A percentile compares a stretch with the other conserved stretches of the same genome.
Evolutionary conservation across 2,329 filamentous ascomycete species (phyloP).

Genomic region (Neophaeococcomyces mojaviensis): DNA sequence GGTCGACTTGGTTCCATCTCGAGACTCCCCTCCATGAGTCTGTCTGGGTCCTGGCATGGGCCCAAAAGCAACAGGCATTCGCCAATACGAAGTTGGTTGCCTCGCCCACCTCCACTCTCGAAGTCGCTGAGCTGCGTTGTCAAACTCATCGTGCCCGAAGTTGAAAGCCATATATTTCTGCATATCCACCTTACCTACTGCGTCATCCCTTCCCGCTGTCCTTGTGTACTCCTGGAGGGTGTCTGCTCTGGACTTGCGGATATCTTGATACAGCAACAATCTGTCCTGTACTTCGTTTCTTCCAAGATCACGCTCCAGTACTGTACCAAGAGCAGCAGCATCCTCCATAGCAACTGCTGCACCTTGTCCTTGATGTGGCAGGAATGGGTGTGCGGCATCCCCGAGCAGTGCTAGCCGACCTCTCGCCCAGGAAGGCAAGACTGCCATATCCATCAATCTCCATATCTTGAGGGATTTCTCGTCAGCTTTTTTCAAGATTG

Average conservation of each 20-base stretch:
- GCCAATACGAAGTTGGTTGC: constrained; percentile 41
- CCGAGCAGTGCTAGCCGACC: constrained; percentile 52
- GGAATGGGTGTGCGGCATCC: constrained; percentile 62
- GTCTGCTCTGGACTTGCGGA: constrained; percentile 51
- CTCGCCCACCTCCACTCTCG: constrained; percentile 44
- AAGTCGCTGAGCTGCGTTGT: constrained; percentile 46
- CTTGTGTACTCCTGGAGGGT: constrained; percentile 53
- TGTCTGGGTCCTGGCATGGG: constrained; percentile 42
- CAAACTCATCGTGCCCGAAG: constrained; percentile 53
- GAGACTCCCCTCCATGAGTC: constrained; percentile 26
- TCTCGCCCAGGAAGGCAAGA: constrained; percentile 48
- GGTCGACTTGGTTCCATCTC: constrained; percentile 25
- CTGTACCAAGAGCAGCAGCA: constrained; percentile 49
- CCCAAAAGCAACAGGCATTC: constrained; percentile 41
- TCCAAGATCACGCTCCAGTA: constrained; percentile 44
- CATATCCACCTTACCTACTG: constrained; percentile 14
- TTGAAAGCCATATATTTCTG: constrained; percentile 43
- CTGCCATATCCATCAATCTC: constrained; percentile 56
- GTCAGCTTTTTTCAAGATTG: constrained; percentile 11
- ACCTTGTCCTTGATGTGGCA: constrained; percentile 57
- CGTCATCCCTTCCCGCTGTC: constrained; percentile 42
- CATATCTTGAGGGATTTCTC: constrained; percentile 46
- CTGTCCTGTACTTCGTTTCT: constrained; percentile 46
- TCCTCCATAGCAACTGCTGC: constrained; percentile 62
- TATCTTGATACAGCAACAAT: constrained; percentile 52